These are phyloP conservation scores for Pouteria glomerata DNA, from an alignment of 148 eudicot species.

Conservation along the genomic window DNA sequence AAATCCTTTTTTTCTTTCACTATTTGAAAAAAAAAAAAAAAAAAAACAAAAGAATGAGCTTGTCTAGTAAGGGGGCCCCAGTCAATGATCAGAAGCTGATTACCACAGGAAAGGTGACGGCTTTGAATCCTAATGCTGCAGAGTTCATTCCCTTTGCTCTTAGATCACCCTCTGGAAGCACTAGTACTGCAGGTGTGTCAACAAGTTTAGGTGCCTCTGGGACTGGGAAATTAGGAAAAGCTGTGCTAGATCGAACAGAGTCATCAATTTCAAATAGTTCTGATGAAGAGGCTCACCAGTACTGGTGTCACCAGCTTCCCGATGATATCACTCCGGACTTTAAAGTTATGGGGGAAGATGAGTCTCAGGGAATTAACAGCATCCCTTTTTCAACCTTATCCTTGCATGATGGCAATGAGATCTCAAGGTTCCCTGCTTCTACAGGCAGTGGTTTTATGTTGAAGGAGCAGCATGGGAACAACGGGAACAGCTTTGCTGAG, in stretches of 20 bases:
- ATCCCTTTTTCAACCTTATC: constrained; percentile 65
- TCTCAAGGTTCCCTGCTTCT: constrained; percentile 37
- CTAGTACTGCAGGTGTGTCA: constrained; percentile 22
- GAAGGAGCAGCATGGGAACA: constrained; percentile 41
- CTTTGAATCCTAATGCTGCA: constrained; percentile 86
- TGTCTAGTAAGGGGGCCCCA: constrained; percentile 50
- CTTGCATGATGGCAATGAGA: constrained; percentile 42
- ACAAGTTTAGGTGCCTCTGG: constrained; percentile 33
- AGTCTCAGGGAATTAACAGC: constrained; percentile 36
- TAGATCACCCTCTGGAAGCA: constrained; percentile 38
- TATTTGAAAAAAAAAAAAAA: constrained; percentile 1
- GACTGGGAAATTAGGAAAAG: constrained; percentile 43
- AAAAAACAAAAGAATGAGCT: constrained; percentile 50
- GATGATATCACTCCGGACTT: constrained; percentile 98
- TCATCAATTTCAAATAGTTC: constrained; percentile 69
- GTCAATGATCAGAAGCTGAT: constrained; percentile 26
- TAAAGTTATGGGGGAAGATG: constrained; percentile 50
- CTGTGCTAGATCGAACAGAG: constrained; percentile 61
- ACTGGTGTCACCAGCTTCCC: constrained; percentile 87
- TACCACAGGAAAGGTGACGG: constrained; percentile 32
- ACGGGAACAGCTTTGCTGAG: constrained; percentile 39
- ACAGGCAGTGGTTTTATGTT: constrained; percentile 34
- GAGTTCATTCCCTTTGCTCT: constrained; percentile 90
- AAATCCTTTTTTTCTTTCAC: constrained; percentile 5
- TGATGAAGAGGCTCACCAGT: constrained; percentile 86